These are phyloP conservation scores for Scedosporium minutisporum DNA, from an alignment of 2,329 filamentous ascomycete genomes.

Conservation along the genomic window DNA sequence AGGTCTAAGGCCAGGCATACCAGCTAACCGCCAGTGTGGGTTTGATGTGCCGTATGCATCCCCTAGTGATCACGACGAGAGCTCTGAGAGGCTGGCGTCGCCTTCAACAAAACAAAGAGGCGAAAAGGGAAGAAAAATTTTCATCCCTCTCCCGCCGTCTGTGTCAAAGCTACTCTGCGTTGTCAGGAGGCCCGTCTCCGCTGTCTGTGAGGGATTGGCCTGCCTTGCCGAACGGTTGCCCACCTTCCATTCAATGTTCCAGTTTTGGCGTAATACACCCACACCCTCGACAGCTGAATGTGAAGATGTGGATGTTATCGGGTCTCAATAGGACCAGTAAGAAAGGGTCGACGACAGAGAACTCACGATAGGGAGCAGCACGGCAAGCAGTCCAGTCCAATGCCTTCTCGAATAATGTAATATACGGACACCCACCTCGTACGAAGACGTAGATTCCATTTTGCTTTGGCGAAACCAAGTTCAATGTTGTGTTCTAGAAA, in stretches of 20 bases:
- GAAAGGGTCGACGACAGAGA: neutral
- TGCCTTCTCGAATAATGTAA: neutral
- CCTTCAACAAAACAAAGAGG: neutral
- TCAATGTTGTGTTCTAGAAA: neutral
- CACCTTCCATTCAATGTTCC: neutral
- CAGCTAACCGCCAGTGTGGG: neutral
- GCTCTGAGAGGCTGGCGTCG: neutral
- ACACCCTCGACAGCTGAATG: neutral
- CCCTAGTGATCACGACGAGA: neutral
- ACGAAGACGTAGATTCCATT: too few relatives aligned
- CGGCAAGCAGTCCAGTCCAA: neutral
- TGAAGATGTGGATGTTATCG: neutral
- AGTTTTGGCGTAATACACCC: too few relatives aligned
- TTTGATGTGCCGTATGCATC: neutral
- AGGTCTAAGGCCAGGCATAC: neutral
- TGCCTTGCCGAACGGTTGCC: neutral
- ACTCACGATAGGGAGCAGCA: neutral
- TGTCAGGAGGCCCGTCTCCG: neutral
- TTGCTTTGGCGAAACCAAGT: neutral
- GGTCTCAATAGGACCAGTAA: neutral
- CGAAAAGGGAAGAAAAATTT: neutral
- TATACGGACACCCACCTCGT: neutral
- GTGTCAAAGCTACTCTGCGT: neutral
- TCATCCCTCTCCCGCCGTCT: neutral
- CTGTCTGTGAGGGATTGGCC: neutral